Conservation (phyloP, 2,329 filamentous ascomycete species). For the Colletotrichum neosansevieriae region DNA sequence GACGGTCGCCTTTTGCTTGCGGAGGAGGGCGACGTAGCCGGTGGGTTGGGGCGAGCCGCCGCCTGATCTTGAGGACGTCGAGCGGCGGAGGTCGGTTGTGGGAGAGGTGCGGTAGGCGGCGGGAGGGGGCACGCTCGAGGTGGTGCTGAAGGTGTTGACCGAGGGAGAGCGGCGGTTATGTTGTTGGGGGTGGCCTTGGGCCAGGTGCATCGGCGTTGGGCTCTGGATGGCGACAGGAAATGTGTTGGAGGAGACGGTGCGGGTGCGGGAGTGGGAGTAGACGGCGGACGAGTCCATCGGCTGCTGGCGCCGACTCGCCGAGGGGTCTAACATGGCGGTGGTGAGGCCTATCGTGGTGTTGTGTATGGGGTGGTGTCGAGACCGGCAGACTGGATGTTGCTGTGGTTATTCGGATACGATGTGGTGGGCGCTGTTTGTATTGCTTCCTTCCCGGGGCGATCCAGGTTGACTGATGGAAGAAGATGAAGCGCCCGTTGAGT, state of each 20-base stretch:
- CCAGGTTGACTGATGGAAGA: not conserved
- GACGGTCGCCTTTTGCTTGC: constrained; percentile 96
- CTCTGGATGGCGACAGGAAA: constrained; percentile 54
- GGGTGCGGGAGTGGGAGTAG: constrained; percentile 67
- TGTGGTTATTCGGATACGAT: not conserved
- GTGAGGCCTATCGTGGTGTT: not conserved
- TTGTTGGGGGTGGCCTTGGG: constrained; percentile 50
- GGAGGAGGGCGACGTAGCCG: constrained; percentile 95
- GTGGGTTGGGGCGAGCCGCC: constrained; percentile 63
- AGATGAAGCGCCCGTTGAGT: constrained; percentile 1
- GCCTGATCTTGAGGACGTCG: constrained; percentile 83
- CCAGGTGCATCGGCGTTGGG: constrained; percentile 49
- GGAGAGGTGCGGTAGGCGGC: constrained; percentile 68
- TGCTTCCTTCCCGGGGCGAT: constrained; percentile 11
- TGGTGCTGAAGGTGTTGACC: constrained; percentile 77
- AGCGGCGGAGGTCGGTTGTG: constrained; percentile 75
- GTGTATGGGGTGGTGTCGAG: not conserved
- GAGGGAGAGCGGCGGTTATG: constrained; percentile 71
- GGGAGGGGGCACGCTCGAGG: constrained; percentile 74
- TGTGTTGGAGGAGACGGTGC: constrained; percentile 68
- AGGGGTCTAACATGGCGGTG: constrained; percentile 40
- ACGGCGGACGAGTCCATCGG: constrained; percentile 45
- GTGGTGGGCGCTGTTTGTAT: not conserved
- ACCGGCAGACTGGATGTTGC: constrained; percentile 16
- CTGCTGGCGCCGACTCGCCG: constrained; percentile 44